Evolutionary conservation across 129 eudicot genomes (phyloP), one percentile per base, ranked within the genome.

Genomic region (Flaveria sonorensis): DNA sequence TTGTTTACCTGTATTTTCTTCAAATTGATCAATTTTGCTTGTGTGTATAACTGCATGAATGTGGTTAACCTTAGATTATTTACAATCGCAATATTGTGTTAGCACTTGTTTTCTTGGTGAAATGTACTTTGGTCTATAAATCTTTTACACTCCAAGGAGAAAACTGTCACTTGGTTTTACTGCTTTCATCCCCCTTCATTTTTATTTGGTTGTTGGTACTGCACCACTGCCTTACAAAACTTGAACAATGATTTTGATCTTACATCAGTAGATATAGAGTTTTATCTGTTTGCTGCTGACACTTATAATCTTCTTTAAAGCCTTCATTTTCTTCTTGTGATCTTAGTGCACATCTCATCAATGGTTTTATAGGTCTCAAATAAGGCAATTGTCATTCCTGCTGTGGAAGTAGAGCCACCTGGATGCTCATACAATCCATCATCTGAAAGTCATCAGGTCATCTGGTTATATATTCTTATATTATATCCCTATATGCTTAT

Each of bases 341-440:
- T 79, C 32, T 64, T 24, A 50, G 53, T 60, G 57, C 16, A 2
- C 52, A 24, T 72, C 19, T 23, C 23, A 63, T 32, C 14, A 5
- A 51, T 53, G 77, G 18, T 65, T 78, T 59, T 60, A 53, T 91
- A 89, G 96, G 79, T 74, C 56, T 43, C 74, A 50, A 93, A 88
- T 60, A 92, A 88, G 85, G 60, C 83, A 47, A 85, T 82, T 11
- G 19, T 69, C 39, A 90, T 93, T 83, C 98, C 98, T 72, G 98
- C 98, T 1, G 95, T 93, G 16, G 98, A 93, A 83, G 84, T 93
- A 80, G 96, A 90, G 80, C 92, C 90, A 30, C 84, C 90, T 46
- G 98, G 98, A 72, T 93, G 98, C 83, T 93, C 98, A 73, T 93
- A 83, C 81, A 93, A 93, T 82, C 98, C 98, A 8, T 30, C 89